A percentile compares a stretch with the other conserved stretches of the same genome.
These are phyloP conservation scores for Ocimum tenuiflorum DNA, from an alignment of 257 asterid genomes.

Conservation along the genomic window DNA sequence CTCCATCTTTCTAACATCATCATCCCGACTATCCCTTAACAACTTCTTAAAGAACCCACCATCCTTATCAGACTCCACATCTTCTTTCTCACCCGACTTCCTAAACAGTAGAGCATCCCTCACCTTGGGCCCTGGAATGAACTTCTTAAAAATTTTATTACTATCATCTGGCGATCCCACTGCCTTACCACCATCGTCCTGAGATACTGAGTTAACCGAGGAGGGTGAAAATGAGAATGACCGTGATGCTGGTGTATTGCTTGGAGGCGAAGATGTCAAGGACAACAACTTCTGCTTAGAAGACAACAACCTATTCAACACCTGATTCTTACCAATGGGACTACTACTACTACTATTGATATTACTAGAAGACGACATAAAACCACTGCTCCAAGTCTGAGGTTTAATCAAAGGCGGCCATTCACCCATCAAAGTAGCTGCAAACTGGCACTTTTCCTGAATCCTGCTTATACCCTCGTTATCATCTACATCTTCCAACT, in stretches of 20 bases:
- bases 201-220: slow-evolving; percentile 38
- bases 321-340: slow-evolving; percentile 65
- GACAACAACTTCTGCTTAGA: slow-evolving; percentile 75
- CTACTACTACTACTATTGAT: slow-evolving; percentile 31
- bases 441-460: slow-evolving; percentile 93
- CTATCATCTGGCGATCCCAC: slow-evolving; percentile 58
- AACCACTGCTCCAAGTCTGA: slow-evolving; percentile 33
- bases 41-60: slow-evolving; percentile 77
- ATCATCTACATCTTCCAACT: slow-evolving; percentile 87
- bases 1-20: slow-evolving; percentile 41
- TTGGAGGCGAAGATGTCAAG: slow-evolving; percentile 66
- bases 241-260: slow-evolving; percentile 29
- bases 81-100: slow-evolving; percentile 70
- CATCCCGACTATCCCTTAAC: slow-evolving; percentile 72
- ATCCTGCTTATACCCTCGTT: slow-evolving; percentile 85
- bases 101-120: slow-evolving; percentile 72
- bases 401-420: slow-evolving; percentile 76
- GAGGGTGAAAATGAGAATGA: slow-evolving; percentile 52
- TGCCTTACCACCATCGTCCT: slow-evolving; percentile 47
- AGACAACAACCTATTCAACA: slow-evolving; percentile 67
- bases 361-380: slow-evolving; percentile 32
- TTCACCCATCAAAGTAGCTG: slow-evolving; percentile 90
- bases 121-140: slow-evolving; percentile 71
- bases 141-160: slow-evolving; percentile 65
- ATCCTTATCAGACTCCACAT: slow-evolving; percentile 63